Conservation (phyloP, 1,139 yeast genomes). For the Blastobotrys proliferans region DNA sequence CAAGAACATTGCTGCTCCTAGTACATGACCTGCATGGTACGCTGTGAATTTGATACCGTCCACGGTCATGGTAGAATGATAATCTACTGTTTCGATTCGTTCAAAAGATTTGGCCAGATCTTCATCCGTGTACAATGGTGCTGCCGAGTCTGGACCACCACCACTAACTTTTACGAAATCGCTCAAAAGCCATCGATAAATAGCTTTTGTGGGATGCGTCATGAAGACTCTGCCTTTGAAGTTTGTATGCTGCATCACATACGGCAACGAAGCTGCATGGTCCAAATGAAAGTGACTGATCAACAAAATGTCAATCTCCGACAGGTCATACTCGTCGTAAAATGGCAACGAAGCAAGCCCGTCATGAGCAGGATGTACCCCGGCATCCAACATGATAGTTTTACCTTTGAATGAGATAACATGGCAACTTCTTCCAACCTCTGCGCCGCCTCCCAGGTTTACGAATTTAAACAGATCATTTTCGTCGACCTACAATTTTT, state of each 20-base stretch:
- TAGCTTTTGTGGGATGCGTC: conserved; percentile 99
- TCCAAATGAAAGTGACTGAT: conserved; percentile 95
- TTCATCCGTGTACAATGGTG: conserved; percentile 74
- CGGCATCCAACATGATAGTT: conserved; percentile 97
- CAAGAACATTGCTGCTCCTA: conserved; percentile 98
- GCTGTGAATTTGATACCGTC: conserved; percentile 96
- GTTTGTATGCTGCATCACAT: conserved; percentile 94
- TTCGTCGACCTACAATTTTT: conserved; percentile 11
- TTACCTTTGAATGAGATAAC: conserved; percentile 88
- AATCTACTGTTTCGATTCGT: conserved; percentile 87
- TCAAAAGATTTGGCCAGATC: conserved; percentile 87
- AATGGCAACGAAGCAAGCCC: conserved; percentile 92
- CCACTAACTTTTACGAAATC: conserved; percentile 91
- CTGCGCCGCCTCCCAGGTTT: conserved; percentile 99
- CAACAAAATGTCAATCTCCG: conserved; percentile 78
- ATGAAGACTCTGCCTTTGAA: conserved; percentile 94
- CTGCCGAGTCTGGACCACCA: conserved; percentile 42
- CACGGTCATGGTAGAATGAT: conserved; percentile 90
- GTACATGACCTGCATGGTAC: conserved; percentile 97
- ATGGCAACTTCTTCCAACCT: conserved; percentile 96
- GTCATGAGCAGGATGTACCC: conserved; percentile 91
- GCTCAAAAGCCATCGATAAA: conserved; percentile 87
- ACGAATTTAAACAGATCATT: conserved; percentile 57
- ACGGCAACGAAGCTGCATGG: conserved; percentile 96
- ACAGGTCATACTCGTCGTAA: conserved; percentile 88